Conservation (phyloP, 2,329 filamentous ascomycete species). For the Cladosporium sp. region DNA sequence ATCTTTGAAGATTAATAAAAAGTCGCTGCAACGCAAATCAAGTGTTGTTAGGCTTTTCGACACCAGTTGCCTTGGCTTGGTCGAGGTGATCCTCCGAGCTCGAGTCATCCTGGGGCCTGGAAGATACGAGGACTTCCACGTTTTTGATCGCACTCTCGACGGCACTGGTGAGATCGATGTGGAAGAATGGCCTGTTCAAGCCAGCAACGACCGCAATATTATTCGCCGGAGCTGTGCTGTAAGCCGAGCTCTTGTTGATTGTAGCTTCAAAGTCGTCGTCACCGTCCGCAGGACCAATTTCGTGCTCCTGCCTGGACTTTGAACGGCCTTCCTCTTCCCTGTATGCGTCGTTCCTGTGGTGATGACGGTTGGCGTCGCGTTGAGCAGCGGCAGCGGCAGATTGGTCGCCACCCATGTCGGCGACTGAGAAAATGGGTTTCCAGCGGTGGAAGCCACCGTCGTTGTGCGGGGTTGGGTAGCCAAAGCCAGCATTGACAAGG, state of each 20-base stretch:
- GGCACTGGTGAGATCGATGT: constrained; percentile 86
- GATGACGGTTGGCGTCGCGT: constrained; percentile 58
- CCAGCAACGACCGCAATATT: constrained; percentile 71
- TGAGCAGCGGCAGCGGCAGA: constrained; percentile 72
- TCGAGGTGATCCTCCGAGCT: background rate
- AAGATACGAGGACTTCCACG: constrained; percentile 50
- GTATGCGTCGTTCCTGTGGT: constrained; percentile 34
- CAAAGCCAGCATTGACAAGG: constrained; percentile 83
- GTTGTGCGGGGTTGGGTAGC: constrained; percentile 65
- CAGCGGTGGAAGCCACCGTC: constrained; percentile 63
- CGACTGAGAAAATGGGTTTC: constrained; percentile 94
- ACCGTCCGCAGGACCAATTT: constrained; percentile 28
- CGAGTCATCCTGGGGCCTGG: background rate
- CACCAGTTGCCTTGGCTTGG: background rate
- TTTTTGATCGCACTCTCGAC: constrained; percentile 85
- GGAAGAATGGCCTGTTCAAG: constrained; percentile 88
- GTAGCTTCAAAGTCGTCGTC: constrained; percentile 44
- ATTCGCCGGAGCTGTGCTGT: constrained; percentile 44
- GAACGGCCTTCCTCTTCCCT: constrained; percentile 38
- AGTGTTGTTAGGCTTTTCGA: background rate
- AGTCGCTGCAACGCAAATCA: background rate
- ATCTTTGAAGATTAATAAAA: background rate
- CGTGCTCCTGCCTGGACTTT: constrained; percentile 24
- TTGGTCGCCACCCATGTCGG: constrained; percentile 72
- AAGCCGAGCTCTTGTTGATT: constrained; percentile 47